Percentiles rank a stretch among this genome's conserved stretches.
Evolutionary conservation across 129 eudicot species (phyloP).

Genomic region (Tagetes erecta): DNA sequence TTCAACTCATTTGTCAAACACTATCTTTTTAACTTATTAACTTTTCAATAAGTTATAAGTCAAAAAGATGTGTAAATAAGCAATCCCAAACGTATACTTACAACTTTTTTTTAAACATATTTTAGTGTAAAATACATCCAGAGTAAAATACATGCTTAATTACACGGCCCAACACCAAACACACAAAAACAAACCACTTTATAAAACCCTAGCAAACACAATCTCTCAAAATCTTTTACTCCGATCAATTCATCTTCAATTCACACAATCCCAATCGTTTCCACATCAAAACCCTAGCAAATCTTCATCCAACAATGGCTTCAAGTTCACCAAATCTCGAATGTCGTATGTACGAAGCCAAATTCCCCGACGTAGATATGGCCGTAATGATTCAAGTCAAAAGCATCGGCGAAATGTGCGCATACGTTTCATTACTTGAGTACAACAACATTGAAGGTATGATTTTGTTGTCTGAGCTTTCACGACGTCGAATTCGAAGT

Average conservation of each 20-base stretch:
- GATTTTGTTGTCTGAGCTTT: conserved; percentile 81
- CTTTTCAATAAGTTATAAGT: too few species aligned
- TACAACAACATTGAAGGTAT: conserved; percentile 95
- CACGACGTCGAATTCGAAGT: conserved; percentile 91
- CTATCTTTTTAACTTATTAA: too few species aligned
- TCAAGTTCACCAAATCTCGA: conserved; percentile 65
- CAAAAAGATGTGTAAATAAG: too few species aligned
- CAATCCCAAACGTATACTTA: too few species aligned
- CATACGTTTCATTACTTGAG: conserved; percentile 83
- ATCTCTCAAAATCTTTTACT: background rate
- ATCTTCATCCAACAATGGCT: conserved; percentile 44
- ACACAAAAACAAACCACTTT: conserved; percentile 28
- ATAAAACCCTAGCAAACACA: conserved; percentile 32
- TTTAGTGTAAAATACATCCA: background rate
- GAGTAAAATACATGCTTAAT: background rate
- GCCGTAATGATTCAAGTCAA: conserved; percentile 95
- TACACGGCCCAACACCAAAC: conserved; percentile 21
- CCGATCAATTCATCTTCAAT: conserved; percentile 21
- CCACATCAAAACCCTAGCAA: conserved; percentile 20
- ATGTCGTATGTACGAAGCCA: conserved; percentile 91
- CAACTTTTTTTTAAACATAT: too few species aligned
- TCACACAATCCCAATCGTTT: background rate
- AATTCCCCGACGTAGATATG: conserved; percentile 76
- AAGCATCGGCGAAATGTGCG: conserved; percentile 88
- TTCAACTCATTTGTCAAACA: too few species aligned